Conservation (phyloP, 495 filamentous ascomycete genomes). For the Cairneyella variabilis region DNA sequence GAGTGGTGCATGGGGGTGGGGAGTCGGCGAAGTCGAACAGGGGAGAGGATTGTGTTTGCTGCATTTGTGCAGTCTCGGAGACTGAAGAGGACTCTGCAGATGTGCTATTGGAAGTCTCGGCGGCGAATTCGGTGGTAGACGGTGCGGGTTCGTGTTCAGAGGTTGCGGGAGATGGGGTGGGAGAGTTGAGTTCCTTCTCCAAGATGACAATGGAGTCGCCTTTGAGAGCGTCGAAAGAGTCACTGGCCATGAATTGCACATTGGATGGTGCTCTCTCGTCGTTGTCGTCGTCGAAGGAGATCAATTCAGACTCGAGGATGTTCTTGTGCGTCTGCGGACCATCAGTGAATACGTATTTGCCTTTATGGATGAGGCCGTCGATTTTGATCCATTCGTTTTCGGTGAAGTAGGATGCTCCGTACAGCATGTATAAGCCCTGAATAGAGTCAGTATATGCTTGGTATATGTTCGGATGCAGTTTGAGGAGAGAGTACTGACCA, state of each 20-base stretch:
- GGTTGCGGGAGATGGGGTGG: background rate
- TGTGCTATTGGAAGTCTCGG: constrained; percentile 11
- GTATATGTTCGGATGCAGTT: background rate
- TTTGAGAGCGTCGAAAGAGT: background rate
- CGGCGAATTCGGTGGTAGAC: background rate
- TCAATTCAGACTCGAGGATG: constrained; percentile 20
- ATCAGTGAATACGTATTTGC: constrained; percentile 22
- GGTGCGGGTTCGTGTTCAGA: constrained; percentile 7
- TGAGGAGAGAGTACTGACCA: constrained; percentile 9
- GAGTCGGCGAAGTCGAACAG: constrained; percentile 14
- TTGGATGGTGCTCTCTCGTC: background rate
- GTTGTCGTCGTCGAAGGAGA: constrained; percentile 18
- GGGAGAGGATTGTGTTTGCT: background rate
- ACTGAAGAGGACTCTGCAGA: constrained; percentile 14
- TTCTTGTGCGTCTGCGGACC: constrained; percentile 12
- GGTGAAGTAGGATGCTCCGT: constrained; percentile 24
- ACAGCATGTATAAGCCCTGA: constrained; percentile 23
- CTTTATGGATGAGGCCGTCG: constrained; percentile 23
- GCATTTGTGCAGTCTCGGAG: background rate
- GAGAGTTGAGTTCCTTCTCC: constrained; percentile 2
- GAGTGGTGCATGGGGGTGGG: background rate
- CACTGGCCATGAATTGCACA: background rate
- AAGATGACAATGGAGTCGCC: background rate
- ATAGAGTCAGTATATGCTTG: background rate
- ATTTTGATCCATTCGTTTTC: constrained; percentile 27